Evolutionary conservation across 371 early-diverging fungal species (phyloP).

Genomic region (Rhizomucor pusillus): DNA sequence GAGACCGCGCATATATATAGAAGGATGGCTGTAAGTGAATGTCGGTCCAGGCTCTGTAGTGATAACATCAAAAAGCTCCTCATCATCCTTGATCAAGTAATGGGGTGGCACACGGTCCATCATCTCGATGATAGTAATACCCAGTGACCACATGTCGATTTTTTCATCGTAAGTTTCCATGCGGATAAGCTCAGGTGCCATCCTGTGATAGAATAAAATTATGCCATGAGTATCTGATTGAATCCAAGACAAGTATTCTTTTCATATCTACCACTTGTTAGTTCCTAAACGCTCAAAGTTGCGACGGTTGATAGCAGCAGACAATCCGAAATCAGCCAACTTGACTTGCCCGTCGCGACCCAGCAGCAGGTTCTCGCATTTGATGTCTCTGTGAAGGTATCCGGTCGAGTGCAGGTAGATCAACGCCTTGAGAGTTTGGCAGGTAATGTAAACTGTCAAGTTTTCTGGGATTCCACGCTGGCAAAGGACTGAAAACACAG

Average conservation of each 20-base stretch:
- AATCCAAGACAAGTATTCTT: too few relatives aligned
- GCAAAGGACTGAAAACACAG: slow-evolving; percentile 46
- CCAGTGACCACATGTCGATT: slow-evolving; percentile 98
- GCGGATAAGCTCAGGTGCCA: slow-evolving; percentile 94
- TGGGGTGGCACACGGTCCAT: slow-evolving; percentile 57
- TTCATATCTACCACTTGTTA: slow-evolving; percentile 85
- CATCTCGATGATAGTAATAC: slow-evolving; percentile 72
- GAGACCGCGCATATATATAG: slow-evolving; percentile 50
- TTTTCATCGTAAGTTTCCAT: slow-evolving; percentile 80
- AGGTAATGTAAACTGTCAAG: slow-evolving; percentile 33
- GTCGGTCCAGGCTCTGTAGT: slow-evolving; percentile 45
- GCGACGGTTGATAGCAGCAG: slow-evolving; percentile 34
- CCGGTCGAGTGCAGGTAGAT: slow-evolving; percentile 88
- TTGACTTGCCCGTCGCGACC: slow-evolving; percentile 92
- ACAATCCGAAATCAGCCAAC: slow-evolving; percentile 58
- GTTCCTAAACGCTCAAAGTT: slow-evolving; percentile 93
- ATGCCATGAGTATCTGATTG: not conserved
- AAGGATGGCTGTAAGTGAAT: slow-evolving; percentile 48
- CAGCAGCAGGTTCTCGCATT: slow-evolving; percentile 96
- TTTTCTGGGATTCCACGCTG: slow-evolving; percentile 49
- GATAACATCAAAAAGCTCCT: slow-evolving; percentile 40
- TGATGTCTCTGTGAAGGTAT: slow-evolving; percentile 95
- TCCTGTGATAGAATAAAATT: slow-evolving; percentile 35
- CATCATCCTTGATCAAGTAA: slow-evolving; percentile 44
- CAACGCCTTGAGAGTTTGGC: slow-evolving; percentile 67